Evolutionary conservation across 208 protist genomes (phyloP).

Genomic region (Wallacemonas sp.): DNA sequence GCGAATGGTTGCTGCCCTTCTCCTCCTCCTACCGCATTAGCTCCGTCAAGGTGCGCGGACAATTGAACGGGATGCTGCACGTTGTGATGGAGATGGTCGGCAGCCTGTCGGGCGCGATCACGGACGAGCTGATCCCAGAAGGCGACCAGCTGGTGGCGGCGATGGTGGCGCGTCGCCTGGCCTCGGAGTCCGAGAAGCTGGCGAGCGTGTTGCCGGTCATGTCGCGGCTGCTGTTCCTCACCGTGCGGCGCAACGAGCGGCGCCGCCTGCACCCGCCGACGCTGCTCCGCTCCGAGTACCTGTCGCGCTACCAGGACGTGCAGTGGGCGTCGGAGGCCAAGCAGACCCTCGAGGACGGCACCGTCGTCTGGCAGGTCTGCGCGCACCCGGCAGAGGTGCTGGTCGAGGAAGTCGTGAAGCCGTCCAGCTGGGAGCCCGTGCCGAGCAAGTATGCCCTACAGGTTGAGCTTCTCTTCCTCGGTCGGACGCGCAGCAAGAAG

Average conservation of each 20-base stretch:
- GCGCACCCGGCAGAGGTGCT: constrained; percentile 64
- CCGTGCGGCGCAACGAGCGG: constrained; percentile 55
- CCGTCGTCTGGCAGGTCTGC: constrained; percentile 84
- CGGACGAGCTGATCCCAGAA: constrained; percentile 66
- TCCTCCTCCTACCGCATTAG: constrained; percentile 70
- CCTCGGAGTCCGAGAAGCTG: constrained; percentile 42
- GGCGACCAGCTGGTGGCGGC: constrained; percentile 61
- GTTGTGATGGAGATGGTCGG: constrained; percentile 73
- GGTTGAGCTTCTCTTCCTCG: constrained; percentile 75
- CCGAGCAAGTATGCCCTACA: constrained; percentile 58
- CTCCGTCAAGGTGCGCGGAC: constrained; percentile 36
- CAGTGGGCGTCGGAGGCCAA: constrained; percentile 65
- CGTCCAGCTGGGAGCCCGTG: constrained; percentile 75
- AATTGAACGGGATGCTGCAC: constrained; percentile 69
- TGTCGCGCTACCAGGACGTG: constrained; percentile 68
- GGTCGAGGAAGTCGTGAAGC: constrained; percentile 81
- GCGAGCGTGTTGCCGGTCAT: constrained; percentile 37
- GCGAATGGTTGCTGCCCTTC: constrained; percentile 83
- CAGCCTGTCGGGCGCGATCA: constrained; percentile 54
- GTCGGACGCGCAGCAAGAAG: constrained; percentile 47
- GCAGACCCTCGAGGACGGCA: constrained; percentile 59
- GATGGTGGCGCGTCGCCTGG: constrained; percentile 62
- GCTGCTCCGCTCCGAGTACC: constrained; percentile 78
- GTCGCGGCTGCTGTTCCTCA: constrained; percentile 47
- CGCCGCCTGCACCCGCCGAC: constrained; percentile 71